Conservation (phyloP, 306 rosid species). For the Spatholobus suberectus region DNA sequence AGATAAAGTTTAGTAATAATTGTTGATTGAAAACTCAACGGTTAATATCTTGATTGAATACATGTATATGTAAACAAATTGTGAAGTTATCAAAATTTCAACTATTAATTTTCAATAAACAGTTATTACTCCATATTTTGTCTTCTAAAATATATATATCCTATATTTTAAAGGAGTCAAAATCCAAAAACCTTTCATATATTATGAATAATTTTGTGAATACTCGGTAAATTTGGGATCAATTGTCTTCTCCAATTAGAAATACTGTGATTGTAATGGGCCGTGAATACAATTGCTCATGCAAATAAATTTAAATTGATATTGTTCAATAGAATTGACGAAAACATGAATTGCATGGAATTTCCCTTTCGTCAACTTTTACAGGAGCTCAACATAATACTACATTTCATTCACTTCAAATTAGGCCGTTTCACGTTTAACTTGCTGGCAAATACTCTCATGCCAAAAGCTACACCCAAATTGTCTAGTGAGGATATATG, state of each 20-base stretch:
- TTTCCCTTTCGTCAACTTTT: slow-evolving; percentile 39
- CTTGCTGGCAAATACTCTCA: slow-evolving; percentile 17
- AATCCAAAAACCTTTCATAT: no score
- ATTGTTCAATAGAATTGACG: slow-evolving; percentile 10
- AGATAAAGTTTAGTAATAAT: not conserved
- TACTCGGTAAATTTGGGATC: not conserved
- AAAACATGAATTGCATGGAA: slow-evolving; percentile 48
- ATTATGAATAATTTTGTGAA: not conserved
- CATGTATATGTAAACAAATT: not conserved
- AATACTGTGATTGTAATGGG: not conserved
- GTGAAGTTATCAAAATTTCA: not conserved
- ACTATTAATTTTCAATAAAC: not conserved
- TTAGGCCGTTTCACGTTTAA: slow-evolving; percentile 53
- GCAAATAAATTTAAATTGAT: not conserved
- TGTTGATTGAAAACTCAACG: not conserved
- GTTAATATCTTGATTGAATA: not conserved
- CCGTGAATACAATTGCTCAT: not conserved
- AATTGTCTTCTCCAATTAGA: not conserved
- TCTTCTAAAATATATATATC: not conserved
- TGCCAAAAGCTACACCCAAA: slow-evolving; percentile 25
- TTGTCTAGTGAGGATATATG: slow-evolving; percentile 26
- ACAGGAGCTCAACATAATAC: slow-evolving; percentile 15
- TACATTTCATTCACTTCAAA: slow-evolving; percentile 40
- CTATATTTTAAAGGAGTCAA: no score
- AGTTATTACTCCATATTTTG: not conserved